Base-by-base conservation (phyloP, 2,329 filamentous ascomycete genomes). In the Leptographium galeiforme region DNA sequence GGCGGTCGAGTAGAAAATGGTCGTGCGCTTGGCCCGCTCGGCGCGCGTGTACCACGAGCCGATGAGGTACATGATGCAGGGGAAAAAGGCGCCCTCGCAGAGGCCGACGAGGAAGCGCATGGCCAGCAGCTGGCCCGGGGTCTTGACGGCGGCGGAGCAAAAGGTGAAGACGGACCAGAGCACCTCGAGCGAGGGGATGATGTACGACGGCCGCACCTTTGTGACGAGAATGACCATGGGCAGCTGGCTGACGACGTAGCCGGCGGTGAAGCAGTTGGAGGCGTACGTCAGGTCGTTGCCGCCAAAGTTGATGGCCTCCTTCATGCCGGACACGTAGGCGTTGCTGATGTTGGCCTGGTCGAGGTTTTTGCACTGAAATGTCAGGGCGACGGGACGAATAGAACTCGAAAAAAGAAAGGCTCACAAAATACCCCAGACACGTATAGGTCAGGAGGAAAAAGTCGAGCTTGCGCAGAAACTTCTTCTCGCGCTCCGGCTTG, bases 391-490 rank as follows among this genome's bases (percentile, higher is more conserved):
- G 10, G 3, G 12, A 32, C 1, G 4, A 14, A 6, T 8, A 38
- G n/a, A n/a, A n/a, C n/a, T n/a, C 11, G 2, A 11, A 14, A 8
- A 36, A 10, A 38, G 13, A 25, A 6, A 7, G 0, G 43, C 51
- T 1, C 47, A 54, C 52, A 51, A 54, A 54, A 59, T 77, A 78
- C 56, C 71, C 74, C 48, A 82, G 61, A 61, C 78, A 82, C 62
- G 79, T 82, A 60, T 82, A 82, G 0, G 75, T 79, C 48, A 83
- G 63, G 58, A 82, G 81, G 65, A 81, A 82, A 60, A 81, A 81
- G 62, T 82, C 79, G 41, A 53, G 47, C 50, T 57, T 57, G 14
- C 51, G 55, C 12, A 57, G 43, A 38, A 57, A 54, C 44, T 52
- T 53, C 38, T 59, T 38, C 72, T 60, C 30, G 2, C 5, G 12